Percentiles rank a stretch among this genome's conserved stretches.
phyloP scores from a whole-genome alignment of 768 basidiomycete species.

The Hebeloma cylindrosporum region DNA sequence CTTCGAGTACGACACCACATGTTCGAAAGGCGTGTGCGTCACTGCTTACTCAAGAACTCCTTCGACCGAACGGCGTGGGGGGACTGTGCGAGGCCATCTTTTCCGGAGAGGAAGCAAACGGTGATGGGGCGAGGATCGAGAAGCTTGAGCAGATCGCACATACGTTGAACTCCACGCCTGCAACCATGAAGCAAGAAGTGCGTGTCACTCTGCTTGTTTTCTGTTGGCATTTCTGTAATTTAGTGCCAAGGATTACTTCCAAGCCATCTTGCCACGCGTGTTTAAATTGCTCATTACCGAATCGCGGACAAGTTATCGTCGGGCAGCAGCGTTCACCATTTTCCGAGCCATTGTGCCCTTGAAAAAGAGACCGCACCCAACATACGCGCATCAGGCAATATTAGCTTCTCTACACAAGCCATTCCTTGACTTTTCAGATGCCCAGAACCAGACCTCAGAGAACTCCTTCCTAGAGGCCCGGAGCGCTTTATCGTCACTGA shows the following conservation, averaged over 20 bases:
- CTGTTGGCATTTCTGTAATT: neutral
- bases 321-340: slow-evolving; percentile 67
- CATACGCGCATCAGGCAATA: slow-evolving; percentile 36
- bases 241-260: slow-evolving; percentile 53
- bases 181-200: slow-evolving; percentile 55
- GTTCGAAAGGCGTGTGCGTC: slow-evolving; percentile 57
- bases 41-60: slow-evolving; percentile 69
- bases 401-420: slow-evolving; percentile 55
- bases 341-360: slow-evolving; percentile 59
- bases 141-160: slow-evolving; percentile 73
- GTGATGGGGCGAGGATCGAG: slow-evolving; percentile 56
- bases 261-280: slow-evolving; percentile 52
- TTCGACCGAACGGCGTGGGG: slow-evolving; percentile 67
- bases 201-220: slow-evolving; percentile 18
- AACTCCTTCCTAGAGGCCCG: slow-evolving; percentile 30
- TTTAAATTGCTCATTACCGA: slow-evolving; percentile 48
- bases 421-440: slow-evolving; percentile 31
- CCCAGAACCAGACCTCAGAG: neutral
- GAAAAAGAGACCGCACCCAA: slow-evolving; percentile 24
- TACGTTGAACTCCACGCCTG: slow-evolving; percentile 64
- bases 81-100: slow-evolving; percentile 72
- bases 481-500: slow-evolving; percentile 49
- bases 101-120: slow-evolving; percentile 52
- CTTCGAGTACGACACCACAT: slow-evolving; percentile 45
- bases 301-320: slow-evolving; percentile 45